Evolutionary conservation across 2,329 filamentous ascomycete species (phyloP), one percentile per base, ranked within the genome.

Genomic region (Xylariaceae sp.): DNA sequence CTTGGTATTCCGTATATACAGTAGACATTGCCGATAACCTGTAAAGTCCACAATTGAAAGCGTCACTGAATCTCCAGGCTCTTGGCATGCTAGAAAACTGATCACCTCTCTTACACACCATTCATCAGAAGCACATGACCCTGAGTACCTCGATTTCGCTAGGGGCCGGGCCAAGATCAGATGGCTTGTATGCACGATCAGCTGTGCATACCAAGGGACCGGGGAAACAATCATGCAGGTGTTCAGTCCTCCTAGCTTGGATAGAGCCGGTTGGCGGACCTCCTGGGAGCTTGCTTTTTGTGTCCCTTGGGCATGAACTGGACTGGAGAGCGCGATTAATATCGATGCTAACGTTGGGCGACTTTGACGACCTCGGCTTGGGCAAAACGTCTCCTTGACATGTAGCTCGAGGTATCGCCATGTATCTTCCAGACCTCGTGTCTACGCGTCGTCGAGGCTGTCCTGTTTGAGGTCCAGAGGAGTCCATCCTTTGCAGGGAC

Each of bases 141-240:
- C n/a, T n/a, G n/a, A 17, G 22, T 18, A 38, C 22, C 17, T 31
- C 27, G 39, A 45, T n/a, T n/a, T n/a, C n/a, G n/a, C n/a, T n/a
- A n/a, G n/a, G 40, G 49, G 39, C 38, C 11, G 22, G 46, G 36
- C 35, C 39, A 43, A 44, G 46, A 52, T 53, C 49, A 41, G 44
- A 42, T n/a, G 51, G 51, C 46, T 39, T 44, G 42, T 48, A 54
- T 54, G 54, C 52, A 51, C 54, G 53, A 56, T 54, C 45, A 35
- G 47, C 42, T 41, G 15, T 48, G 41, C 33, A 7, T 54, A 49
- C 49, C 54, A 47, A 52, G 49, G 49, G 47, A 11, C 42, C 45
- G 52, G 54, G 47, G 51, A 42, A 33, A 22, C 14, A 44, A 27
- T 27, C 43, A 40, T 39, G 39, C 47, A 46, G 40, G 27, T 41